phyloP scores from a whole-genome alignment of 805 yeast species.

The Pichia nanzhaoensis region DNA sequence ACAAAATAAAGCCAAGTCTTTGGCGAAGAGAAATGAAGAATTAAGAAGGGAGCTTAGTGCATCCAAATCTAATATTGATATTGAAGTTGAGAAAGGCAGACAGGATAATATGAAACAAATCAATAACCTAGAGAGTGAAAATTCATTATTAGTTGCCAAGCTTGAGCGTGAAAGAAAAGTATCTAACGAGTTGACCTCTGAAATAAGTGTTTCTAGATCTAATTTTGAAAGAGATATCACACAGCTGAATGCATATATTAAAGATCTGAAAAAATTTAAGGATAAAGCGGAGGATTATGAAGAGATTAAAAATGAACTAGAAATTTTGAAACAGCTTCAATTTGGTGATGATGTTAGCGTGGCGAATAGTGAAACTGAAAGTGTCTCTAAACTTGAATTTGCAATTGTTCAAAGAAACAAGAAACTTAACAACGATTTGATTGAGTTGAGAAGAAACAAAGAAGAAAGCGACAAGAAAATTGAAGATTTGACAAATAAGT shows the following conservation, averaged over 20 bases:
- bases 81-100: conserved; percentile 37
- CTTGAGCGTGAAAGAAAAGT: conserved; percentile 43
- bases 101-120: conserved; percentile 41
- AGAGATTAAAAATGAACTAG: conserved; percentile 70
- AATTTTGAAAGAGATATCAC: conserved; percentile 38
- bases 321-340: conserved; percentile 64
- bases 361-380: conserved; percentile 25
- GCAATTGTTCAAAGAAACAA: conserved; percentile 61
- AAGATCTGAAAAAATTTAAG: conserved; percentile 42
- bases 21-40: conserved; percentile 74
- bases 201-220: conserved; percentile 29
- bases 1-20: conserved; percentile 57
- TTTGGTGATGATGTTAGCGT: conserved; percentile 44
- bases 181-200: conserved; percentile 20
- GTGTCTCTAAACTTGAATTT: conserved; percentile 35
- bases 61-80: conserved; percentile 39
- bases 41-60: conserved; percentile 58
- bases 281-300: conserved; percentile 62
- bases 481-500: conserved; percentile 33
- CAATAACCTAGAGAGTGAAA: conserved; percentile 60
- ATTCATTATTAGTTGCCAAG: conserved; percentile 52
- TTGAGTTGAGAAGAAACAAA: conserved; percentile 55
- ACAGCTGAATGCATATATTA: conserved; percentile 45
- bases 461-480: conserved; percentile 39
- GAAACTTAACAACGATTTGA: conserved; percentile 62